Conservation (phyloP, 345 rosid genomes). For the Eucalyptus erythrocorys region DNA sequence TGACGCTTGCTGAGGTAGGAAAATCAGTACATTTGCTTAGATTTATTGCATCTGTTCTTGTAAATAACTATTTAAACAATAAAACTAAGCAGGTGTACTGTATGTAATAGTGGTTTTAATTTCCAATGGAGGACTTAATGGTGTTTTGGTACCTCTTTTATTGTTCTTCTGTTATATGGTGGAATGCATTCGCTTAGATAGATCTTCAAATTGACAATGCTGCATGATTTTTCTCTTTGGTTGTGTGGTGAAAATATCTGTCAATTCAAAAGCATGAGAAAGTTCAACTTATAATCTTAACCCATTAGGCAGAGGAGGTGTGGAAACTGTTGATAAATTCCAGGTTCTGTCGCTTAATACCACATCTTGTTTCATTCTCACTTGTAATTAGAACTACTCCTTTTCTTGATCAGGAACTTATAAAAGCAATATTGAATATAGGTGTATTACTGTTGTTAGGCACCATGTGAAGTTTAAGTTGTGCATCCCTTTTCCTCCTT, state of each 20-base stretch:
- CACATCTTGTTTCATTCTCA: neutral
- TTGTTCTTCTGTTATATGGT: neutral
- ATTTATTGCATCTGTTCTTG: neutral
- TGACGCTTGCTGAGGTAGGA: conserved; percentile 91
- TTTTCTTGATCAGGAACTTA: neutral
- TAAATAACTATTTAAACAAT: neutral
- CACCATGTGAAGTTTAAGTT: neutral
- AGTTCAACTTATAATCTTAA: neutral
- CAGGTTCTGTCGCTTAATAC: neutral
- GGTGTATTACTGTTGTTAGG: neutral
- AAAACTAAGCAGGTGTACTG: neutral
- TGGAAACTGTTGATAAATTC: neutral
- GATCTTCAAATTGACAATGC: neutral
- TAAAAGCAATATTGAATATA: too few species aligned
- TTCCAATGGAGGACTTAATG: neutral
- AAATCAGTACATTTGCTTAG: neutral
- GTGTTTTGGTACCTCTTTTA: neutral
- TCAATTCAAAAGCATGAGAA: neutral
- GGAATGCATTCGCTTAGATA: neutral
- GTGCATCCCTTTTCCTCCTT: neutral
- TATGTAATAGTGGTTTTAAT: neutral
- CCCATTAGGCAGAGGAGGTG: neutral
- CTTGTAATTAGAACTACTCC: neutral
- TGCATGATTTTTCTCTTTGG: neutral
- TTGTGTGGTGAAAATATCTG: neutral